These are phyloP conservation scores for Xylariaceae sp. DNA, from an alignment of 2,329 filamentous ascomycete species.

Conservation along the genomic window DNA sequence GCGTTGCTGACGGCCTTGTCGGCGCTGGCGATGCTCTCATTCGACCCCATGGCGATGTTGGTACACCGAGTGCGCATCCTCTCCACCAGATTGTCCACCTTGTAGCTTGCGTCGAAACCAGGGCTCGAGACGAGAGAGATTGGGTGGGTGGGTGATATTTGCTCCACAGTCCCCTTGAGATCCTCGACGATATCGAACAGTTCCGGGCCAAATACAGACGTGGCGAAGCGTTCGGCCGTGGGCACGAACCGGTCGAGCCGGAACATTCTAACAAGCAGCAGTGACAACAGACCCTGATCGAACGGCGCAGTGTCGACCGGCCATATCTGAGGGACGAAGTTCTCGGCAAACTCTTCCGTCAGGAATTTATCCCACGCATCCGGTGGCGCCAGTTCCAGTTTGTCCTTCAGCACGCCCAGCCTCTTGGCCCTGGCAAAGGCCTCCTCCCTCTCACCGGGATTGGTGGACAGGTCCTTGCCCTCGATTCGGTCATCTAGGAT, in stretches of 20 bases:
- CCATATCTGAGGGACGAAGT: constrained; percentile 73
- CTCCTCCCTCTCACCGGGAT: constrained; percentile 58
- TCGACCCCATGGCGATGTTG: constrained; percentile 98
- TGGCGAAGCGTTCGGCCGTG: constrained; percentile 83
- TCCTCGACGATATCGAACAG: constrained; percentile 83
- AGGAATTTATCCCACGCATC: constrained; percentile 78
- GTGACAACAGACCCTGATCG: constrained; percentile 73
- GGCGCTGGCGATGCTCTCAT: constrained; percentile 84
- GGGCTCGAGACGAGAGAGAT: constrained; percentile 91
- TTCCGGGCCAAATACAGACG: constrained; percentile 74
- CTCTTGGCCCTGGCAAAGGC: constrained; percentile 63
- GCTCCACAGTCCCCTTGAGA: constrained; percentile 74
- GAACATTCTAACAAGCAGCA: constrained; percentile 89
- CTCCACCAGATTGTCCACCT: constrained; percentile 92
- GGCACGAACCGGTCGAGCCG: constrained; percentile 94
- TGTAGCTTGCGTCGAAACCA: constrained; percentile 98
- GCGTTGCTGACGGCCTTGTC: constrained; percentile 94
- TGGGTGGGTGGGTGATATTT: constrained; percentile 78
- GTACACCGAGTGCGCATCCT: constrained; percentile 76
- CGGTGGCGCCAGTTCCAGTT: constrained; percentile 56
- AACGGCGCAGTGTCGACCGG: constrained; percentile 56
- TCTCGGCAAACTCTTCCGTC: constrained; percentile 78
- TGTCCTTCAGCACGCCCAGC: constrained; percentile 67
- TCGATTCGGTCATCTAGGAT: constrained; percentile 74
- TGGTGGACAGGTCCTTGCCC: constrained; percentile 72